Base-by-base conservation (phyloP, 2,329 filamentous ascomycete genomes). In the Exophiala viscosa region DNA sequence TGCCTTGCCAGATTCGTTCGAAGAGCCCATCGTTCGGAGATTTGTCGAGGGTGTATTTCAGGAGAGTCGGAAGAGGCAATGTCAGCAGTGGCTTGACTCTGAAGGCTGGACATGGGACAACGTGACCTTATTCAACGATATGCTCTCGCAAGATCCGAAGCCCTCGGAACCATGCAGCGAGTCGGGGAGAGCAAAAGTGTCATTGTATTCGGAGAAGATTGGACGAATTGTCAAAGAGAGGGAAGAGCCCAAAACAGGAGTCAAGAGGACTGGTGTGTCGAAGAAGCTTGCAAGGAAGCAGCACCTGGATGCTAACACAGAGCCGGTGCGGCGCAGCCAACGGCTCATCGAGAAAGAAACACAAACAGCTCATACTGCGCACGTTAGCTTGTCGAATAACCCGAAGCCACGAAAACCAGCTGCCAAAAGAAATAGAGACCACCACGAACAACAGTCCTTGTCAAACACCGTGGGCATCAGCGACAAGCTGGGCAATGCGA, bases 81-180 rank as follows among this genome's bases (percentile, higher is more conserved):
- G 55, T 48, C 53, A 43, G 18, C 53, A 59, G 31, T 60, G 49
- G 50, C 51, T 60, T 11, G 56, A 59, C n/a, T 40, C 31, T 8
- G 52, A 49, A 35, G 58, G 55, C 9, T 60, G 58, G 58, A 55
- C 38, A 8, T 60, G 58, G 58, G 51, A 51, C 18, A 60, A 51
- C 33, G 15, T 60, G 15, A 44, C 35, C 38, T 34, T 38, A 3
- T 60, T 58, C 39, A 45, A 48, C 3, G 18, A 40, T 14, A 10
- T 48, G n/a, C 51, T 50, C 44, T 56, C 56, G 20, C 53, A 59
- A 20, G n/a, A 53, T 28, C 54, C 34, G 20, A 44, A 10, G 40
- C 36, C 15, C 9, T 10, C 14, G 20, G 13, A n/a, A 11, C 20
- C 32, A 34, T 5, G 8, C 8, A 42, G 15, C 14, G 15, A n/a